These are phyloP conservation scores for Nakataea oryzae DNA, from an alignment of 2,329 filamentous ascomycete species.

Conservation along the genomic window DNA sequence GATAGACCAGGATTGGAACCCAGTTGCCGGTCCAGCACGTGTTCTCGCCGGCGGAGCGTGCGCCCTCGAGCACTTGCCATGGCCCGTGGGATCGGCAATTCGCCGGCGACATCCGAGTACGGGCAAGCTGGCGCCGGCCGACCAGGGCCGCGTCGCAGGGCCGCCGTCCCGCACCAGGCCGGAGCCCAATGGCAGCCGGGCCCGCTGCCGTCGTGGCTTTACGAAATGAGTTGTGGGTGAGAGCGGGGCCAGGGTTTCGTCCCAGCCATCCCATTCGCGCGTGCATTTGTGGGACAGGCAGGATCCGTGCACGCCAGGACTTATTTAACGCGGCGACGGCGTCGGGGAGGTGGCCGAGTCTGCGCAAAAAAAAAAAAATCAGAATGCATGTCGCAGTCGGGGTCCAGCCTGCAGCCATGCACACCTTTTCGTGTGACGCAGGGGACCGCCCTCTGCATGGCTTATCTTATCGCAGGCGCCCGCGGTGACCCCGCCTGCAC, in stretches of 20 bases:
- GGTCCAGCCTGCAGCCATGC: not conserved
- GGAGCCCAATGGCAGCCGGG: too few species aligned
- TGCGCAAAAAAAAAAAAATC: not conserved
- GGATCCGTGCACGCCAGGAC: not conserved
- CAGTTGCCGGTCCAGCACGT: too few species aligned
- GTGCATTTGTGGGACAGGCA: not conserved
- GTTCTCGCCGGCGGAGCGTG: too few species aligned
- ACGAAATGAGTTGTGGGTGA: not conserved
- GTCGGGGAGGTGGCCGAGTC: not conserved
- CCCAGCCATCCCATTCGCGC: not conserved
- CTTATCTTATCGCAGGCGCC: conserved; percentile 2
- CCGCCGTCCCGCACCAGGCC: not conserved
- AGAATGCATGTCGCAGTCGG: not conserved
- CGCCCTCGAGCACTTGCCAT: too few species aligned
- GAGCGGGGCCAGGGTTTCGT: not conserved
- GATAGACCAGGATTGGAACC: too few species aligned
- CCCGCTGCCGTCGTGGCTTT: too few species aligned
- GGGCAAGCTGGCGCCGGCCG: too few species aligned
- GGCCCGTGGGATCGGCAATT: too few species aligned
- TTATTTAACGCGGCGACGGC: not conserved
- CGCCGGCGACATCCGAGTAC: too few species aligned
- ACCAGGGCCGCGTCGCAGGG: not conserved
- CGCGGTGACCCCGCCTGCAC: not conserved
- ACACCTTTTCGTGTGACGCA: not conserved
- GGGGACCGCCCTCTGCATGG: not conserved